phyloP scores from a whole-genome alignment of 1,284 basidiomycete genomes.

The Pseudomicrostroma phylloplanum region DNA sequence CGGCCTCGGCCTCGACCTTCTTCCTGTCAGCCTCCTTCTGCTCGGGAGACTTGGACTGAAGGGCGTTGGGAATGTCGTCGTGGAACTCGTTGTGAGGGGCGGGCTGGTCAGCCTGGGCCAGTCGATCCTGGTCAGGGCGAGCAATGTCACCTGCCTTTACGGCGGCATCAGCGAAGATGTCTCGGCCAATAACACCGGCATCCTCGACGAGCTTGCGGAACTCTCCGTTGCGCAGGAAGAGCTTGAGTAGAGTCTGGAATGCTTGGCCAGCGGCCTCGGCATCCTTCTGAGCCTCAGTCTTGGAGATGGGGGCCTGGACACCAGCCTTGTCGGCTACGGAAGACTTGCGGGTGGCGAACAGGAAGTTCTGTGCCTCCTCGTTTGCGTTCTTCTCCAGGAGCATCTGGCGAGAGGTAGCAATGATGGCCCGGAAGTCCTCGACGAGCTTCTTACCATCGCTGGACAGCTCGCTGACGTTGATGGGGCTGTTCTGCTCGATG shows the following conservation, averaged over 20 bases:
- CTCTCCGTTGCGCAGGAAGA: slow-evolving; percentile 47
- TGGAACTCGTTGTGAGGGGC: slow-evolving; percentile 52
- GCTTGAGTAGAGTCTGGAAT: slow-evolving; percentile 41
- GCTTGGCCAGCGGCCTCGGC: slow-evolving; percentile 42
- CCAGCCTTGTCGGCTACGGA: slow-evolving; percentile 27
- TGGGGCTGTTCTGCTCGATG: slow-evolving; percentile 33
- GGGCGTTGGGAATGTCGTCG: slow-evolving; percentile 54
- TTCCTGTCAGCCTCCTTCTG: slow-evolving; percentile 41
- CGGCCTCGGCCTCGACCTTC: slow-evolving; percentile 24
- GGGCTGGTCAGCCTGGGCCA: slow-evolving; percentile 65
- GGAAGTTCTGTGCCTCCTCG: slow-evolving; percentile 47
- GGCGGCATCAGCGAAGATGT: slow-evolving; percentile 72
- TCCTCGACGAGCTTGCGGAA: slow-evolving; percentile 41
- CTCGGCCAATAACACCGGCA: slow-evolving; percentile 56
- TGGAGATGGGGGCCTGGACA: slow-evolving; percentile 26
- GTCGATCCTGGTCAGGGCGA: slow-evolving; percentile 63
- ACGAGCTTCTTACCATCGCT: slow-evolving; percentile 41
- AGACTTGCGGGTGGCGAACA: slow-evolving; percentile 36
- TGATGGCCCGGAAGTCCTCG: slow-evolving; percentile 35
- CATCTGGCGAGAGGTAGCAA: slow-evolving; percentile 24
- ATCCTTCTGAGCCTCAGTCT: slow-evolving; percentile 40
- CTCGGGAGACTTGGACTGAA: slow-evolving; percentile 29
- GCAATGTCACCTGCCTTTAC: slow-evolving; percentile 67
- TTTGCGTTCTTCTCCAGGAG: slow-evolving; percentile 42
- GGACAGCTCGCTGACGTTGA: slow-evolving; percentile 37